These are phyloP conservation scores for Asterella californica DNA, from an alignment of 225 moss, liverwort and hornwort species.

Conservation along the genomic window DNA sequence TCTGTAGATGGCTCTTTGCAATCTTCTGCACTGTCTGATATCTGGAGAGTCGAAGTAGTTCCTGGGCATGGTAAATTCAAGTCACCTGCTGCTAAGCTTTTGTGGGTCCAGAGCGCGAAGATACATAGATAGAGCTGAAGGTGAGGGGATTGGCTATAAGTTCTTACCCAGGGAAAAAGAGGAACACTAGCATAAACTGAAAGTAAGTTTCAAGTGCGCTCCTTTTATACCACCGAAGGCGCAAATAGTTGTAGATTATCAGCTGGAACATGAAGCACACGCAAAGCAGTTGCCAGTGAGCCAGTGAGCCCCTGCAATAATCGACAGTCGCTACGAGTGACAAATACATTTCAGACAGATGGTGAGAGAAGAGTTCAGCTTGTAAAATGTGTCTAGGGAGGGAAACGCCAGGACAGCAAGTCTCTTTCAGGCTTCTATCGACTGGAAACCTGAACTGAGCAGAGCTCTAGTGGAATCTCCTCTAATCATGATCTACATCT, in stretches of 20 bases:
- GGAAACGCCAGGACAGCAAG: too few species aligned
- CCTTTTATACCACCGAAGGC: slow-evolving; percentile 86
- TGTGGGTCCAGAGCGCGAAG: not conserved
- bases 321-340: too few species aligned
- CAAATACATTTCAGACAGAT: too few species aligned
- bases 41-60: not conserved
- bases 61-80: not conserved
- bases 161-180: slow-evolving; percentile 86
- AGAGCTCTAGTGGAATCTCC: not conserved
- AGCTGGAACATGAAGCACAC: slow-evolving; percentile 29
- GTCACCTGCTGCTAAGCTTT: not conserved
- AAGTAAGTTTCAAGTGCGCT: slow-evolving; percentile 62
- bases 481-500: not conserved
- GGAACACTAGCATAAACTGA: slow-evolving; percentile 84
- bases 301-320: not conserved
- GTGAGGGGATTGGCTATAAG: not conserved
- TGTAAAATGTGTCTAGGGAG: too few species aligned
- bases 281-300: not conserved
- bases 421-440: too few species aligned
- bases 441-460: too few species aligned
- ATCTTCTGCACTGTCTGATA: not conserved
- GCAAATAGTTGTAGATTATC: slow-evolving; percentile 64
- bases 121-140: not conserved
- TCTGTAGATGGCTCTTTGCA: not conserved
- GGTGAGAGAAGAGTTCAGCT: too few species aligned